Evolutionary conservation across 2,329 filamentous ascomycete genomes (phyloP).

Genomic region (Xylariaceae sp.): DNA sequence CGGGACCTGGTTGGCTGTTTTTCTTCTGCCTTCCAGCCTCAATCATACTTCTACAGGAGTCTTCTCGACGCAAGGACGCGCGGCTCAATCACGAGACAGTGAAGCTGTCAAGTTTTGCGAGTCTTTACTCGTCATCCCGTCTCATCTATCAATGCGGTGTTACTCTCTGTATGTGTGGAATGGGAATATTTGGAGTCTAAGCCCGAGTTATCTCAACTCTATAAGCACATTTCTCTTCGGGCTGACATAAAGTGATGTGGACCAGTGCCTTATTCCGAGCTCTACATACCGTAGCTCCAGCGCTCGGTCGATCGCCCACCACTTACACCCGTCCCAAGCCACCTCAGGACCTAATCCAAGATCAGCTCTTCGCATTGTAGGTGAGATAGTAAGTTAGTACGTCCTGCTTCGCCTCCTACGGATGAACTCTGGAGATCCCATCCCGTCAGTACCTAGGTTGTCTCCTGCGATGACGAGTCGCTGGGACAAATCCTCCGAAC

Average conservation of each 20-base stretch:
- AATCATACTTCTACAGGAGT: not conserved
- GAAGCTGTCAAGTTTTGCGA: not conserved
- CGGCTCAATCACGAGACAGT: conserved; percentile 6
- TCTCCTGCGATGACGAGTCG: conserved; percentile 19
- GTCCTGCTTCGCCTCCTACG: not conserved
- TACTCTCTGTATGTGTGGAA: too few relatives aligned
- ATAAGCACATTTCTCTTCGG: not conserved
- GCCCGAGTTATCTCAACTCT: conserved; percentile 3
- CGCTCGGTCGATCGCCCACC: too few relatives aligned
- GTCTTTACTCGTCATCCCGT: not conserved
- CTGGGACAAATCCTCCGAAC: not conserved
- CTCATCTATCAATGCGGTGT: not conserved
- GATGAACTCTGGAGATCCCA: not conserved
- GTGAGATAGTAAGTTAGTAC: too few relatives aligned
- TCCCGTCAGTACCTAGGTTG: not conserved
- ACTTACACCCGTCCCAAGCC: too few relatives aligned
- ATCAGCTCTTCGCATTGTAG: too few relatives aligned
- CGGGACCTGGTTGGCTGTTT: too few relatives aligned
- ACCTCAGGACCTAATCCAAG: too few relatives aligned
- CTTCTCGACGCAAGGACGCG: conserved; percentile 8
- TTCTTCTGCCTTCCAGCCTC: too few relatives aligned
- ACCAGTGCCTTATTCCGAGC: too few relatives aligned
- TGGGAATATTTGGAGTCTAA: not conserved
- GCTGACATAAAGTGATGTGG: not conserved
- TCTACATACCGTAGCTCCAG: too few relatives aligned